Evolutionary conservation across 441 rosid genomes (phyloP).

Genomic region (Corymbia calophylla): DNA sequence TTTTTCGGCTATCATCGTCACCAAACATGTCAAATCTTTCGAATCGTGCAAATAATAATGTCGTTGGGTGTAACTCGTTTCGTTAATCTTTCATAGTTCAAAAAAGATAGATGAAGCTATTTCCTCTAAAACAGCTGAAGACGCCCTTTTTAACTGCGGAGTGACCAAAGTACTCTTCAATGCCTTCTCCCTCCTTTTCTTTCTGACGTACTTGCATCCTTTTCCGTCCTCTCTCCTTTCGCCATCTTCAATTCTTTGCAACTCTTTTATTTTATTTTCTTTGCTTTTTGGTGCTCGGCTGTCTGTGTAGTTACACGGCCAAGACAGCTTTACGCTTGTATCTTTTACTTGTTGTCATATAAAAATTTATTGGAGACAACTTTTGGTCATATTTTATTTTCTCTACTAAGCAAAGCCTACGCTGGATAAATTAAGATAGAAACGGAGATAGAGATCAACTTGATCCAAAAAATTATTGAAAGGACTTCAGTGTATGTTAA

Average conservation of each 20-base stretch:
- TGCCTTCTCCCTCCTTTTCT: not conserved
- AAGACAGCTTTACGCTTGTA: rapidly evolving
- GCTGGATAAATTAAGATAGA: not conserved
- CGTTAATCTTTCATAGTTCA: not conserved
- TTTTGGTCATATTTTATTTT: not conserved
- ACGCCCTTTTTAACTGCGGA: not conserved
- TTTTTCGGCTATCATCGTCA: not conserved
- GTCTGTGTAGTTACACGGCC: not conserved
- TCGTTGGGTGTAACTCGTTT: not conserved
- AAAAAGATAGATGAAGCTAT: not conserved
- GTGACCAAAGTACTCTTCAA: not conserved
- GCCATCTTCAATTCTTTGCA: not conserved
- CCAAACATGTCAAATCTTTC: not conserved
- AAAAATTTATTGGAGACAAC: not conserved
- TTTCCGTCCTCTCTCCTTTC: not conserved
- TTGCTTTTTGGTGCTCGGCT: not conserved
- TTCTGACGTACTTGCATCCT: not conserved
- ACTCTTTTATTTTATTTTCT: not conserved
- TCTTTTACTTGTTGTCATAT: not conserved
- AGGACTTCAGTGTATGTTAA: not conserved
- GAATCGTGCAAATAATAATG: not conserved
- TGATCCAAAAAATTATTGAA: not conserved
- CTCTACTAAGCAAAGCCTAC: not conserved
- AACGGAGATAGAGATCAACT: too few species aligned
- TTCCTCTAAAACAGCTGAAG: not conserved